phyloP scores from a whole-genome alignment of 192 early-diverging fungal species.

The Bifiguratus adelaidae region DNA sequence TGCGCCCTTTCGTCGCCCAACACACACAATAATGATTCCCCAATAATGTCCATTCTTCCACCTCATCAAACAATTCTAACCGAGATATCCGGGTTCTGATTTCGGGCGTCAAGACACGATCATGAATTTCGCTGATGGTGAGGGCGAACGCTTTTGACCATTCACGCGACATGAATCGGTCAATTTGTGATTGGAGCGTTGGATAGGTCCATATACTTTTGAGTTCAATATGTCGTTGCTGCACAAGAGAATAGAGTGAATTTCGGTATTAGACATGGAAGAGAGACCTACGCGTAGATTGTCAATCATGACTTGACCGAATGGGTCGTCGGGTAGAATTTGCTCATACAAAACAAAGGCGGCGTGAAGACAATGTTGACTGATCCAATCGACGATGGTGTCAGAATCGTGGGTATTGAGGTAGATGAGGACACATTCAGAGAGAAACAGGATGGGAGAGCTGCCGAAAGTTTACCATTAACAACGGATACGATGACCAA shows the following conservation, averaged over 20 bases:
- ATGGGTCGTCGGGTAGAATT: constrained; percentile 81
- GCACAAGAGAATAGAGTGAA: neutral
- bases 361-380: constrained; percentile 25
- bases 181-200: constrained; percentile 52
- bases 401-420: constrained; percentile 55
- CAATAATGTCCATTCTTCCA: constrained; percentile 84
- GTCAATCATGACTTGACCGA: constrained; percentile 86
- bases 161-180: constrained; percentile 50
- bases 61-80: constrained; percentile 84
- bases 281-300: constrained; percentile 54
- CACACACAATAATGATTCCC: constrained; percentile 80
- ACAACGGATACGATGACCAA: neutral
- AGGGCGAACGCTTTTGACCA: constrained; percentile 48
- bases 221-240: constrained; percentile 64
- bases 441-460: constrained; percentile 78
- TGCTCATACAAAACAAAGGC: constrained; percentile 85
- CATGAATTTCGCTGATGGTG: constrained; percentile 52
- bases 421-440: constrained; percentile 94
- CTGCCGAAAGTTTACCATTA: constrained; percentile 8
- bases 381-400: constrained; percentile 63
- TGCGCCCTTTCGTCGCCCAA: constrained; percentile 39
- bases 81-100: constrained; percentile 28
- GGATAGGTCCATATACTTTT: constrained; percentile 67
- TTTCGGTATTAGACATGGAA: neutral
- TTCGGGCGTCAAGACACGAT: constrained; percentile 14